Evolutionary conservation across 192 early-diverging fungal genomes (phyloP), one percentile per base, ranked within the genome.

Genomic region (Backusella mclennaniae): DNA sequence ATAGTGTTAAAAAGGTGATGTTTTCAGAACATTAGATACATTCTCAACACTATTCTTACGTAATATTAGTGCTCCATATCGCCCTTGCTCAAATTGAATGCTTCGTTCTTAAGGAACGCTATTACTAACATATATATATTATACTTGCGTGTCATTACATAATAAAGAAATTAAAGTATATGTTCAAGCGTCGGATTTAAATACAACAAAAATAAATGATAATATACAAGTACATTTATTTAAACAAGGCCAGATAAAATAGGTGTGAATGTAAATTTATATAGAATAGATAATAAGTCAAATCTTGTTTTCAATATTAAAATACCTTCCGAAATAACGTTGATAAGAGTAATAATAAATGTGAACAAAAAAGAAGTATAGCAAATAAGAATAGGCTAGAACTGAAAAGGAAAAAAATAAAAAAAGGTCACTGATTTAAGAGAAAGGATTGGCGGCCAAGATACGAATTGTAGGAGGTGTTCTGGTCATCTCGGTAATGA

Each of bases 381-480:
- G 19, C 35, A 69, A 42, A 69, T 69, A 69, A 35, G 4, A 39
- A 39, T 39, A 69, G 23, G 35, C 68, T 23, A 36, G n/a, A n/a
- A 36, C 15, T 33, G n/a, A 3, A 39, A 1, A 42, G 52, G 1
- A 19, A 36, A 35, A 69, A 39, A 7, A 39, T 1, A 39, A 39
- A 2, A 39, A 39, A 3, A 39, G 1, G 3, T 33, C 33, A 39
- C n/a, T 19, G 11, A 41, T 19, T 72, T 72, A 72, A 19, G 70
- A 39, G 29, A 72, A 72, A 46, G 88, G 88, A 66, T 89, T 89
- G 53, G 82, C 81, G 14, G 86, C 86, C 31, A 87, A 59, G 21
- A 89, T 76, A 73, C 85, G 87, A 66, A 89, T 84, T 15, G 86
- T 73, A 73, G 88, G 86, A 3, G 86, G 88, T 0, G 86, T 85